These are phyloP conservation scores for Ophiostoma ips DNA, from an alignment of 2,329 filamentous ascomycete species.

Conservation along the genomic window DNA sequence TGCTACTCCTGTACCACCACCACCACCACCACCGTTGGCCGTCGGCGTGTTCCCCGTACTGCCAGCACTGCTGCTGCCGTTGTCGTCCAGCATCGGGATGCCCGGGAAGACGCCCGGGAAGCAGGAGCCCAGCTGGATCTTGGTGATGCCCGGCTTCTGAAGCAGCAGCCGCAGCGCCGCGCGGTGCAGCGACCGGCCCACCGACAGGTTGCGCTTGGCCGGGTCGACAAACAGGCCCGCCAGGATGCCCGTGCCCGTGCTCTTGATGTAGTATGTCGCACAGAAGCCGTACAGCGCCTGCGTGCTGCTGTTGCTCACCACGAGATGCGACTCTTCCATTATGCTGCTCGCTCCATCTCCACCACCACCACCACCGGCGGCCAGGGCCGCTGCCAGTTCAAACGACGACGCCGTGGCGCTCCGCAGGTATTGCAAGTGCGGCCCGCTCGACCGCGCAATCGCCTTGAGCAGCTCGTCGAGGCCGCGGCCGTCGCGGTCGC, in stretches of 20 bases:
- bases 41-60: conserved; percentile 7
- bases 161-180: conserved; percentile 62
- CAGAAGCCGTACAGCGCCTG: conserved; percentile 85
- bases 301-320: conserved; percentile 87
- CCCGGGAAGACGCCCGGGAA: conserved; percentile 80
- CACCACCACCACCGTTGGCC: neutral
- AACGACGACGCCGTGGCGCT: conserved; percentile 63
- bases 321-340: conserved; percentile 65
- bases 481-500: conserved; percentile 58
- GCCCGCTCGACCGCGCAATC: conserved; percentile 52
- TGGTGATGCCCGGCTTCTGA: conserved; percentile 58
- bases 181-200: conserved; percentile 79
- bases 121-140: conserved; percentile 66
- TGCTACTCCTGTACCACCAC: too few species aligned
- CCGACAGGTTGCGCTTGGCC: conserved; percentile 69
- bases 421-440: conserved; percentile 54
- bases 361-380: too few species aligned
- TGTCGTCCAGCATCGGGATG: conserved; percentile 49
- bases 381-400: conserved; percentile 32
- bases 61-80: conserved; percentile 6
- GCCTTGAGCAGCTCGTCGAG: conserved; percentile 62
- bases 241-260: conserved; percentile 58
- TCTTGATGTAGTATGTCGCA: conserved; percentile 67
- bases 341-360: neutral
- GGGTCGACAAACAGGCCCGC: conserved; percentile 86